These are phyloP conservation scores for Wilcoxina mikolae DNA, from an alignment of 495 filamentous ascomycete genomes.

Conservation along the genomic window DNA sequence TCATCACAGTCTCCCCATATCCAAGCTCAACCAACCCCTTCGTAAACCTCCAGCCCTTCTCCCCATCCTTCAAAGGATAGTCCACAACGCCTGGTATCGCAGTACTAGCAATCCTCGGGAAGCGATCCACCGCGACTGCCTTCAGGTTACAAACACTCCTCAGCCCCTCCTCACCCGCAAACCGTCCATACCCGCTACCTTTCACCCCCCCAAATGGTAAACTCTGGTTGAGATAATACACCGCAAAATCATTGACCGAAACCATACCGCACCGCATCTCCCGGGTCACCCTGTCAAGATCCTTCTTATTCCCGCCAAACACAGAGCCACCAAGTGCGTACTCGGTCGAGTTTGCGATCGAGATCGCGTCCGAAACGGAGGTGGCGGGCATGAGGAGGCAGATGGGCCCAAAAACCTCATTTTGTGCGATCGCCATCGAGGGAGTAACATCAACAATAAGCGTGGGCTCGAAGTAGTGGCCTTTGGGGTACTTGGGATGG, in stretches of 20 bases:
- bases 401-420: conserved; percentile 85
- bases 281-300: conserved; percentile 46
- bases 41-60: conserved; percentile 41
- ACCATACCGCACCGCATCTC: conserved; percentile 76
- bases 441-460: conserved; percentile 70
- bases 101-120: conserved; percentile 47
- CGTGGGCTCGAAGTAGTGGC: conserved; percentile 86
- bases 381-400: conserved; percentile 65
- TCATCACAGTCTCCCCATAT: conserved; percentile 33
- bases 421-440: conserved; percentile 68
- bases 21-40: conserved; percentile 39
- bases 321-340: conserved; percentile 73
- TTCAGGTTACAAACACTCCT: conserved; percentile 74
- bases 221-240: conserved; percentile 70
- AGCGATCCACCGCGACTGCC: conserved; percentile 65
- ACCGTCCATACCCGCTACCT: conserved; percentile 82
- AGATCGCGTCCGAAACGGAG: conserved; percentile 45
- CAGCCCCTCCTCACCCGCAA: conserved; percentile 82
- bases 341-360: conserved; percentile 57
- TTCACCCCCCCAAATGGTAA: conserved; percentile 80
- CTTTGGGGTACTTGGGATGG: conserved; percentile 55
- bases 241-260: conserved; percentile 83
- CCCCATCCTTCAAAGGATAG: conserved; percentile 55
- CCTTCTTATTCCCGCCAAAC: conserved; percentile 46
- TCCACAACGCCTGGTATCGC: conserved; percentile 61